Evolutionary conservation across 2,329 filamentous ascomycete species (phyloP).

Genomic region (Stachybotrys chartarum): DNA sequence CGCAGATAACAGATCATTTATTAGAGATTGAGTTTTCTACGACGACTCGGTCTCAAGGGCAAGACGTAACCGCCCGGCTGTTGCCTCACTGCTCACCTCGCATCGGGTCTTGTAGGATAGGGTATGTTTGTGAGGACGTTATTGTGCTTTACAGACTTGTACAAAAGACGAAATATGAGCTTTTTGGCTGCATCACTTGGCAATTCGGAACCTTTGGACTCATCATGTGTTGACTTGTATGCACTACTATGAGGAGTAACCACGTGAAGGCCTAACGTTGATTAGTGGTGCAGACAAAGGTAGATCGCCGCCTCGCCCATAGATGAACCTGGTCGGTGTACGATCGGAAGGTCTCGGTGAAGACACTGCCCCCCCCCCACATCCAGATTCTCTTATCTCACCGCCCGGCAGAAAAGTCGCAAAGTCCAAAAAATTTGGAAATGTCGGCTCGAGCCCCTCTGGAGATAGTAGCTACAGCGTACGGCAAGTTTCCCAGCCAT

Average conservation of each 20-base stretch:
- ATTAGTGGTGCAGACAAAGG: no score
- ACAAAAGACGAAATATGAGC: not conserved
- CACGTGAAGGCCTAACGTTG: no score
- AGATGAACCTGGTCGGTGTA: no score
- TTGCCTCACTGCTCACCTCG: not conserved
- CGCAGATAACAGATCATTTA: slow-evolving; percentile 23
- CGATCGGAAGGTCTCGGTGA: no score
- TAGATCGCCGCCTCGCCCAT: no score
- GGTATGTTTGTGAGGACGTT: not conserved
- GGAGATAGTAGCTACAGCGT: not conserved
- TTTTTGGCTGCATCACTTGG: no score
- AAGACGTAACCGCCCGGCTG: not conserved
- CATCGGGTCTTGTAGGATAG: not conserved
- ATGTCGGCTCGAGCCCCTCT: slow-evolving; percentile 9
- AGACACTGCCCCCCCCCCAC: not conserved
- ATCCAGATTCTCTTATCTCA: slow-evolving; percentile 7
- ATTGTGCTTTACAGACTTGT: not conserved
- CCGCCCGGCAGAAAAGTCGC: slow-evolving; percentile 34
- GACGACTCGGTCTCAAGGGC: not conserved
- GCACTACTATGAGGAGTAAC: no score
- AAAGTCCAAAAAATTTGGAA: slow-evolving; percentile 27
- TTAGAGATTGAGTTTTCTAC: not conserved
- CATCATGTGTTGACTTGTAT: no score
- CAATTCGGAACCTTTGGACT: no score
- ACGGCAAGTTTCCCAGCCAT: slow-evolving; percentile 6